Conservation (phyloP, 176 grass and related monocot species). For the Areca catechu region DNA sequence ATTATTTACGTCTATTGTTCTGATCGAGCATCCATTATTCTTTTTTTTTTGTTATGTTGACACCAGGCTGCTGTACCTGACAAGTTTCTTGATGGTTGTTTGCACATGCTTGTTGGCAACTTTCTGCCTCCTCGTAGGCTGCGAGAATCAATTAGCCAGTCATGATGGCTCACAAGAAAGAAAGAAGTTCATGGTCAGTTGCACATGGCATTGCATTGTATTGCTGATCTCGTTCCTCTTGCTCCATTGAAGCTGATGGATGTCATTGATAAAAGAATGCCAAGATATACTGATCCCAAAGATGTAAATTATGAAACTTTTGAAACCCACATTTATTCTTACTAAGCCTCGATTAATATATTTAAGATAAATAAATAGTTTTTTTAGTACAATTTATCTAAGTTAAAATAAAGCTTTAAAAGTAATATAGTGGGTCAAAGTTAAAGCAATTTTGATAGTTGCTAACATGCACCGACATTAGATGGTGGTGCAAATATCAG, state of each 20-base stretch:
- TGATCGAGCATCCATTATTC: background rate
- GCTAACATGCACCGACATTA: too few species aligned
- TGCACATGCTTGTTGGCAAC: constrained; percentile 36
- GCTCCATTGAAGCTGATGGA: constrained; percentile 26
- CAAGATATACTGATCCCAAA: constrained; percentile 20
- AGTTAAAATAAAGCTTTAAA: too few species aligned
- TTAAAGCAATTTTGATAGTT: too few species aligned
- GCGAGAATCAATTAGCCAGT: background rate
- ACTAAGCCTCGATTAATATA: too few species aligned
- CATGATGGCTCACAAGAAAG: constrained; percentile 22
- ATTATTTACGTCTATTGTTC: background rate
- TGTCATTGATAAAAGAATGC: constrained; percentile 25
- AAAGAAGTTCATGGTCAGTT: constrained; percentile 30
- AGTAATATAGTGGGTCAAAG: too few species aligned
- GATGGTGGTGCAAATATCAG: too few species aligned
- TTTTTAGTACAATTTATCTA: too few species aligned
- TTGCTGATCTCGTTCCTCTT: constrained; percentile 26
- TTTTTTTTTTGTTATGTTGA: background rate
- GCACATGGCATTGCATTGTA: constrained; percentile 21
- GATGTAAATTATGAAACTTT: constrained; percentile 22
- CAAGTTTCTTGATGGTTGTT: constrained; percentile 33
- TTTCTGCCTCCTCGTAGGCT: constrained; percentile 22
- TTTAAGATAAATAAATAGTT: too few species aligned
- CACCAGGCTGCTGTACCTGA: constrained; percentile 36
- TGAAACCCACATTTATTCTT: too few species aligned